Conservation (phyloP, 2,329 filamentous ascomycete genomes). For the Arthroderma sp. region DNA sequence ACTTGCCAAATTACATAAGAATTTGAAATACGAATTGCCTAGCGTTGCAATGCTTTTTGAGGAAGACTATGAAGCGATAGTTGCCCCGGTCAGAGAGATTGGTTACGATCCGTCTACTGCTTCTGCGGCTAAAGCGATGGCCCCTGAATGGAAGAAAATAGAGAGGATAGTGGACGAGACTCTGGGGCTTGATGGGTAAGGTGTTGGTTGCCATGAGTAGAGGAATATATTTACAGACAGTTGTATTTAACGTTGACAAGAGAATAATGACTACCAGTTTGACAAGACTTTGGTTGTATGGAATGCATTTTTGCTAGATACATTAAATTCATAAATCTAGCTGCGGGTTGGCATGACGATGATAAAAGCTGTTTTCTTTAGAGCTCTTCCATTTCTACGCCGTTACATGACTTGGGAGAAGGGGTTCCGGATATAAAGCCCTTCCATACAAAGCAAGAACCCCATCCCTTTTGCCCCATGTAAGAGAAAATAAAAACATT, state of each 20-base stretch:
- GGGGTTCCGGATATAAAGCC: slow-evolving; percentile 4
- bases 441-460: slow-evolving; percentile 6
- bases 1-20: slow-evolving; percentile 20
- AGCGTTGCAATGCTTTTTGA: slow-evolving; percentile 21
- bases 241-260: neutral
- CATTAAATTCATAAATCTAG: slow-evolving; percentile 8
- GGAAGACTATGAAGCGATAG: slow-evolving; percentile 20
- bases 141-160: slow-evolving; percentile 38
- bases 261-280: neutral
- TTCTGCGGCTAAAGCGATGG: slow-evolving; percentile 21
- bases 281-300: slow-evolving; percentile 3
- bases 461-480: neutral
- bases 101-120: neutral
- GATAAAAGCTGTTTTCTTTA: neutral
- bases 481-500: slow-evolving; percentile 5
- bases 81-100: neutral
- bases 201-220: too few relatives aligned
- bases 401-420: slow-evolving; percentile 1
- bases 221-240: too few relatives aligned
- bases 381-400: neutral
- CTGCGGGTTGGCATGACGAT: neutral
- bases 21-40: slow-evolving; percentile 22
- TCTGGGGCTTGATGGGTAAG: slow-evolving; percentile 7
- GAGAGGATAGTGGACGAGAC: slow-evolving; percentile 25
- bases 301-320: slow-evolving; percentile 7